Base-by-base conservation (phyloP, 352 stramenopile species). In the Phytophthora palmivora region DNA sequence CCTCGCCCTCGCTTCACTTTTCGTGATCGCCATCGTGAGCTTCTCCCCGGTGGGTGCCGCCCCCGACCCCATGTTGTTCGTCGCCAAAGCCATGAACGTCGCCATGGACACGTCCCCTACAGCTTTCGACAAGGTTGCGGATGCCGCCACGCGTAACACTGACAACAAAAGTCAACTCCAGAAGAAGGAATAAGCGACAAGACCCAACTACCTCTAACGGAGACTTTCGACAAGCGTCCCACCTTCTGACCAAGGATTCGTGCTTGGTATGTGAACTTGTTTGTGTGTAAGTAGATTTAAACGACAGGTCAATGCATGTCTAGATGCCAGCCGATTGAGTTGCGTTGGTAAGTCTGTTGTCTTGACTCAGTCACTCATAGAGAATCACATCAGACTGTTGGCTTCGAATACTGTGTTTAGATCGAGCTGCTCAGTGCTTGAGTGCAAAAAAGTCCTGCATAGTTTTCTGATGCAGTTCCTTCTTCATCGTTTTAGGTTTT, bases 381-480 rank as follows among this genome's bases (percentile, higher is more conserved):
- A 6, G 6, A 28, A 3, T 28, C 6, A 6, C 24, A 45, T 46
- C 30, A 46, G 41, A 15, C 46, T n/a, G 37, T 41, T 57, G 41
- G 14, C 43, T 36, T 48, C 26, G 11, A 43, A 57, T 26, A 53
- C 26, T 22, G 18, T 9, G 26, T 28, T 2, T 51, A 47, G 32
- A n/a, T n/a, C n/a, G n/a, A 50, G 16, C 10, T 32, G 2, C n/a
- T 59, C 30, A 63, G 41, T 59, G 43, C 34, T 74, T 70, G 7
- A 39, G 46, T 28, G 47, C 16, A 53, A 67, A 71, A 47, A 71
- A 71, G 16, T 74, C 66, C 34, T 71, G 49, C 34, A 74, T 71
- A 4, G 48, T 74, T 10, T 30, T 67, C 26, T 74, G 66, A 10
- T 74, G 60, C 6, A 28, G 24, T 6, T 28, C 24, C 24, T 28